A percentile compares a stretch with the other conserved stretches of the same genome.
Evolutionary conservation across 495 filamentous ascomycete genomes (phyloP).

Genomic region (Podospora australis): DNA sequence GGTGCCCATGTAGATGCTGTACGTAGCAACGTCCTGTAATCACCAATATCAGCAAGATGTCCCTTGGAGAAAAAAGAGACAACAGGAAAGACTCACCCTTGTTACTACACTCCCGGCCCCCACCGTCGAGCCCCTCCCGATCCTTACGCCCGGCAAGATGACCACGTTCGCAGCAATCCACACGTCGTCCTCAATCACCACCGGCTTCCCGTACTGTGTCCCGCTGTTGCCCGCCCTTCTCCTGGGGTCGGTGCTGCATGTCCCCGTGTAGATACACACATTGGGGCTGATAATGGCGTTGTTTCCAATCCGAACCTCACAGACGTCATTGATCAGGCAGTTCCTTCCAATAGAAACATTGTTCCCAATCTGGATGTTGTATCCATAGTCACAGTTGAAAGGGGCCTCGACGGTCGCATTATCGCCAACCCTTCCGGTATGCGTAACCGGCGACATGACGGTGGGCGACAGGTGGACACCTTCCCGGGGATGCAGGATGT

Average conservation of each 20-base stretch:
- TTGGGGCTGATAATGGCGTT: constrained; percentile 79
- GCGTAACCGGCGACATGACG: constrained; percentile 40
- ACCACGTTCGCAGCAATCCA: constrained; percentile 64
- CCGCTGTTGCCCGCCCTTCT: constrained; percentile 68
- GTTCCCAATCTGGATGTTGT: constrained; percentile 84
- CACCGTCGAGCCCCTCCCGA: constrained; percentile 72
- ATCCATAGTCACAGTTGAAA: constrained; percentile 92
- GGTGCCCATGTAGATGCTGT: constrained; percentile 25
- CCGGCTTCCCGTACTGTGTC: constrained; percentile 60
- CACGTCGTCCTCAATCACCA: constrained; percentile 82
- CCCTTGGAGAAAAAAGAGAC: background rate
- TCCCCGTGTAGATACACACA: constrained; percentile 77
- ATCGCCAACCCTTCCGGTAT: constrained; percentile 62
- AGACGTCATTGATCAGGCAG: constrained; percentile 80
- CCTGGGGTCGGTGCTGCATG: constrained; percentile 68
- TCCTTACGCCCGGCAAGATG: constrained; percentile 74
- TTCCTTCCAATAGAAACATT: constrained; percentile 80
- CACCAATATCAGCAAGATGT: background rate
- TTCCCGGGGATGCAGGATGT: constrained; percentile 54
- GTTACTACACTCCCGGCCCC: constrained; percentile 86
- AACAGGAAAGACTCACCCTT: constrained; percentile 54
- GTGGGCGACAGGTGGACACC: constrained; percentile 42
- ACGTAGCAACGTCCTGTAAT: constrained; percentile 29
- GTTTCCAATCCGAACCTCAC: constrained; percentile 65
- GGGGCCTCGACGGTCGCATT: constrained; percentile 79